Conservation (phyloP, 1,139 yeast species). For the Pichia sp. region DNA sequence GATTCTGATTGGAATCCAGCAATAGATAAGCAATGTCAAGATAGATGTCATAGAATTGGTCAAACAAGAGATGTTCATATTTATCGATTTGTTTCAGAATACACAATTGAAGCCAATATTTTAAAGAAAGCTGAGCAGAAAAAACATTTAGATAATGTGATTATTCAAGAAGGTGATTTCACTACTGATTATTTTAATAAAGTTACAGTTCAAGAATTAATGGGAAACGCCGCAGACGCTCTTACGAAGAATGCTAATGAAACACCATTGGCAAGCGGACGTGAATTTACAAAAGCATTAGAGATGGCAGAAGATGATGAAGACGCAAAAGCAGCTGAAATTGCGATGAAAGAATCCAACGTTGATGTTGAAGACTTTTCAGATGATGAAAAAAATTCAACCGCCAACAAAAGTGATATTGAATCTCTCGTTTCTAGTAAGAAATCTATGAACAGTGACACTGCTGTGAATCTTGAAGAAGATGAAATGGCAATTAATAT, state of each 20-base stretch:
- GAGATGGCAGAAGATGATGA: conserved; percentile 97
- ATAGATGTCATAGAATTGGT: conserved; percentile 97
- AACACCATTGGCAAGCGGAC: conserved; percentile 32
- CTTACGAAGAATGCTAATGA: conserved; percentile 21
- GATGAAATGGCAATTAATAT: conserved; percentile 22
- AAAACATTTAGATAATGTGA: conserved; percentile 88
- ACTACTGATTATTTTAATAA: conserved; percentile 94
- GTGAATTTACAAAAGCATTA: conserved; percentile 57
- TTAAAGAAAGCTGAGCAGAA: conserved; percentile 93
- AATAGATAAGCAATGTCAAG: conserved; percentile 99
- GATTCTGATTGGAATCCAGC: conserved; percentile 99
- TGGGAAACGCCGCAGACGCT: conserved; percentile 39
- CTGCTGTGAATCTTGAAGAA: conserved; percentile 20
- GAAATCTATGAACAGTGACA: not conserved
- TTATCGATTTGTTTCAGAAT: conserved; percentile 91
- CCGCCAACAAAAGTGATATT: conserved; percentile 1
- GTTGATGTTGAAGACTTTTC: conserved; percentile 80
- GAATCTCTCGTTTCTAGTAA: no score
- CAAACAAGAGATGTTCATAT: conserved; percentile 97
- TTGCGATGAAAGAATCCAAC: conserved; percentile 83
- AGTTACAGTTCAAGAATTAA: conserved; percentile 79
- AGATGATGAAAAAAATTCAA: conserved; percentile 31
- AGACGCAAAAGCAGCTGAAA: conserved; percentile 86
- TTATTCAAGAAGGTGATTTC: conserved; percentile 96
- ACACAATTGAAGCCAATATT: conserved; percentile 92